Conservation (phyloP, 164 flowering plant species). For the Aristolochia californica region DNA sequence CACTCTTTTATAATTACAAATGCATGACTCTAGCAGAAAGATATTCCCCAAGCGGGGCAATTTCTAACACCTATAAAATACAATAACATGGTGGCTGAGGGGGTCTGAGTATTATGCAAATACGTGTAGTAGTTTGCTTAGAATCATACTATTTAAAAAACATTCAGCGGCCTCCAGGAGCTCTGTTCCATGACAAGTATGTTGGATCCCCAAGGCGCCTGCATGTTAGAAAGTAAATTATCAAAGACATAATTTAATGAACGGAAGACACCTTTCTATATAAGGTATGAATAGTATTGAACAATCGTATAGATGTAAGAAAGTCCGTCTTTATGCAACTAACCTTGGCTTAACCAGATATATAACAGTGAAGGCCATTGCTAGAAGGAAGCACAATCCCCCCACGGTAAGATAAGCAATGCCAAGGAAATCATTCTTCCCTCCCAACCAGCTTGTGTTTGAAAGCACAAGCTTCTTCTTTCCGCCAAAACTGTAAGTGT, state of each 20-base stretch:
- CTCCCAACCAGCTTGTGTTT: slow-evolving; percentile 96
- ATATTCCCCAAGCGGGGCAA: no score
- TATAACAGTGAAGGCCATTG: slow-evolving; percentile 54
- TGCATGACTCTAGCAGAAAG: no score
- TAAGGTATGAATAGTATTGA: not conserved
- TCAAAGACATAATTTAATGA: not conserved
- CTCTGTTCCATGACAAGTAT: slow-evolving; percentile 69
- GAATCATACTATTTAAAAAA: no score
- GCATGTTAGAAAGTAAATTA: slow-evolving; percentile 14
- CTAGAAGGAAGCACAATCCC: slow-evolving; percentile 75
- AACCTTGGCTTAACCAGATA: slow-evolving; percentile 94
- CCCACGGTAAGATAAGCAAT: slow-evolving; percentile 91
- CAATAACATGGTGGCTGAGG: no score
- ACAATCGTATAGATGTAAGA: not conserved
- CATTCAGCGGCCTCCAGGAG: slow-evolving; percentile 28
- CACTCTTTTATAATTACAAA: no score
- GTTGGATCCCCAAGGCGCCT: slow-evolving; percentile 79
- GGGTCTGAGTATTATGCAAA: not conserved
- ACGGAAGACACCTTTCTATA: not conserved
- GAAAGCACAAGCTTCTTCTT: slow-evolving; percentile 96
- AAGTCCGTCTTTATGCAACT: slow-evolving; percentile 1
- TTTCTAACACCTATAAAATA: no score
- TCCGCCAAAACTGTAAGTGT: slow-evolving; percentile 85
- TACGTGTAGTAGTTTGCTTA: not conserved
- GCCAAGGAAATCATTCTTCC: slow-evolving; percentile 95